These are phyloP conservation scores for Pseudozyma pruni DNA, from an alignment of 1,284 basidiomycete species.

Conservation along the genomic window DNA sequence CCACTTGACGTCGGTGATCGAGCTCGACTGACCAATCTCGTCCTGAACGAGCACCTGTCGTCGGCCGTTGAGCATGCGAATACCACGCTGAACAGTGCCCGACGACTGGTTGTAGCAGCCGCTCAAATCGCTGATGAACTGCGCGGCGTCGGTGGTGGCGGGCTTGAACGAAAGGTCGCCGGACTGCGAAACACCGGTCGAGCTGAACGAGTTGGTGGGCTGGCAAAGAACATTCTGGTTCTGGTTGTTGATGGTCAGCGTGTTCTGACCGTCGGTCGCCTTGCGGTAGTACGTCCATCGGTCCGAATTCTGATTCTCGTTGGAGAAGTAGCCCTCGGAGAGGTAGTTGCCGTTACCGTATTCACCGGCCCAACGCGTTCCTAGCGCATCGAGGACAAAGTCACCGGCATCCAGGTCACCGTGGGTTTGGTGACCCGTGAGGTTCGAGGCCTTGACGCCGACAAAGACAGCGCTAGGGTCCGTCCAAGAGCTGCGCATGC, in stretches of 20 bases:
- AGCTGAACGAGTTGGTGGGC: slow-evolving; percentile 74
- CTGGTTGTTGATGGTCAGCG: slow-evolving; percentile 78
- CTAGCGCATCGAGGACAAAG: slow-evolving; percentile 94
- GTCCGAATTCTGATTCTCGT: slow-evolving; percentile 47
- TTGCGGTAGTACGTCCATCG: slow-evolving; percentile 79
- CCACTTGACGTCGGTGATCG: slow-evolving; percentile 76
- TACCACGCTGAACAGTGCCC: slow-evolving; percentile 82
- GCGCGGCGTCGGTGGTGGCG: slow-evolving; percentile 80
- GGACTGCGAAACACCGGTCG: slow-evolving; percentile 78
- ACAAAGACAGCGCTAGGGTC: slow-evolving; percentile 84
- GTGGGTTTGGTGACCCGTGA: slow-evolving; percentile 82
- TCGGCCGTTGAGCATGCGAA: slow-evolving; percentile 85
- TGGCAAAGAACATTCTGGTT: slow-evolving; percentile 83
- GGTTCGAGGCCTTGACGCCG: slow-evolving; percentile 85
- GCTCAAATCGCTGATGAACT: slow-evolving; percentile 82
- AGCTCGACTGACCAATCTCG: slow-evolving; percentile 63
- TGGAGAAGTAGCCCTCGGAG: slow-evolving; percentile 67
- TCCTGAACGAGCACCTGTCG: slow-evolving; percentile 81
- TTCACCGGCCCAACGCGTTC: slow-evolving; percentile 94
- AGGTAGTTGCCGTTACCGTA: slow-evolving; percentile 88
- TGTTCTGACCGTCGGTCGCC: slow-evolving; percentile 96
- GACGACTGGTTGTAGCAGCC: slow-evolving; percentile 77
- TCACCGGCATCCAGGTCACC: slow-evolving; percentile 92
- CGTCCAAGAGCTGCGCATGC: slow-evolving; percentile 92
- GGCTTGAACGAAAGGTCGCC: slow-evolving; percentile 75